Conservation (phyloP, 202 grass and related monocot species). For the Musa balbisiana region DNA sequence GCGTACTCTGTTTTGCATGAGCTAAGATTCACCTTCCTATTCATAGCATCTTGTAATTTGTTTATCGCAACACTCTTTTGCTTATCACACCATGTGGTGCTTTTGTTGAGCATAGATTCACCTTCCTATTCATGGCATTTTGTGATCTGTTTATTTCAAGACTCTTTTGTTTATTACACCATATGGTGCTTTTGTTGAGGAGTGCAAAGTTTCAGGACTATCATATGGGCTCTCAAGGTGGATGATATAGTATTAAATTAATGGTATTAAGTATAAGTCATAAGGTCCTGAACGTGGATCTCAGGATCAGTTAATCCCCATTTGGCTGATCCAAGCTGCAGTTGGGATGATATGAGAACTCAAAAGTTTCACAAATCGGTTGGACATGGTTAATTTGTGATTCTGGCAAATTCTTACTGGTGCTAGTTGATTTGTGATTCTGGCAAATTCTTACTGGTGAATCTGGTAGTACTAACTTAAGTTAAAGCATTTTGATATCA, state of each 20-base stretch:
- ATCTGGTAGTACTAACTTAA: too few species aligned
- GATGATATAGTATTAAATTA: too few species aligned
- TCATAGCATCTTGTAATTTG: neutral
- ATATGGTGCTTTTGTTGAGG: neutral
- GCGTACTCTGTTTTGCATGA: neutral
- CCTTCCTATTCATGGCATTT: neutral
- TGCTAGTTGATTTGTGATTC: too few species aligned
- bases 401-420: too few species aligned
- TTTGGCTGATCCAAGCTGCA: neutral
- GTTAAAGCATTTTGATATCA: too few species aligned
- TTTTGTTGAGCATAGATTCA: slow-evolving; percentile 1
- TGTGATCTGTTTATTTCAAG: neutral
- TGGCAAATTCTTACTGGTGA: too few species aligned
- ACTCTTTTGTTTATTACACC: neutral
- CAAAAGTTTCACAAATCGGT: neutral
- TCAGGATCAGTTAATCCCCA: neutral
- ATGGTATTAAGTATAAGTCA: too few species aligned
- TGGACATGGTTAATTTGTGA: too few species aligned
- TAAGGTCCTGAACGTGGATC: neutral
- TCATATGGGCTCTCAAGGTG: too few species aligned
- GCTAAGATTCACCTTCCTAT: neutral
- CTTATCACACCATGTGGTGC: neutral
- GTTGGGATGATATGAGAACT: neutral
- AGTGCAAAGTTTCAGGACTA: neutral
- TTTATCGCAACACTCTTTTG: neutral